Percentiles rank a stretch among this genome's conserved stretches.
These are phyloP conservation scores for Coniella lustricola DNA, from an alignment of 2,329 filamentous ascomycete genomes.

Conservation along the genomic window DNA sequence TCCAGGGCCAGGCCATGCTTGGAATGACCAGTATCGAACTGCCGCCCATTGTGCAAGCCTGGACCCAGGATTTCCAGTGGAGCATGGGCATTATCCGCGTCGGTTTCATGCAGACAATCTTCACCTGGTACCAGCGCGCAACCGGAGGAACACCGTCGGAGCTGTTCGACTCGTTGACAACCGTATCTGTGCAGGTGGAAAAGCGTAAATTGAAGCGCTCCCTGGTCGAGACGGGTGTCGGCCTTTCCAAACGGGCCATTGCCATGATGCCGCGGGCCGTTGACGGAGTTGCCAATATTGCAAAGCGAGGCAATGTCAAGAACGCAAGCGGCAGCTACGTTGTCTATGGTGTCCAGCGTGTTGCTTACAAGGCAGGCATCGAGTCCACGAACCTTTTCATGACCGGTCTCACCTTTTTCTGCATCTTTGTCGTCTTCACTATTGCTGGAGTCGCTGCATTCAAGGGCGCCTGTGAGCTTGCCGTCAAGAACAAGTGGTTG, in stretches of 20 bases:
- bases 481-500: constrained; percentile 69
- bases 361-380: constrained; percentile 77
- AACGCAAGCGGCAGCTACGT: constrained; percentile 48
- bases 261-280: constrained; percentile 41
- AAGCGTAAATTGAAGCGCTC: constrained; percentile 39
- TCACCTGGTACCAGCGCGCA: constrained; percentile 92
- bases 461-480: constrained; percentile 73
- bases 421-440: constrained; percentile 72
- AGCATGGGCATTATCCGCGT: constrained; percentile 92
- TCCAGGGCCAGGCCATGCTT: constrained; percentile 88
- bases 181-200: constrained; percentile 76
- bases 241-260: constrained; percentile 48
- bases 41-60: constrained; percentile 81
- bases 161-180: constrained; percentile 65
- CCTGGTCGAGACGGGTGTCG: constrained; percentile 29
- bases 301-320: constrained; percentile 49
- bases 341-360: constrained; percentile 79
- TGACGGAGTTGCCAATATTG: constrained; percentile 29
- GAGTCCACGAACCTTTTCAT: constrained; percentile 91
- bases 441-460: constrained; percentile 67
- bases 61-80: constrained; percentile 98
- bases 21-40: constrained; percentile 75
- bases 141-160: constrained; percentile 81
- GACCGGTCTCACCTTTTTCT: constrained; percentile 84
- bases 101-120: constrained; percentile 78